Base-by-base conservation (phyloP, 2,329 filamentous ascomycete genomes). In the Hymenoscyphus repandus region DNA sequence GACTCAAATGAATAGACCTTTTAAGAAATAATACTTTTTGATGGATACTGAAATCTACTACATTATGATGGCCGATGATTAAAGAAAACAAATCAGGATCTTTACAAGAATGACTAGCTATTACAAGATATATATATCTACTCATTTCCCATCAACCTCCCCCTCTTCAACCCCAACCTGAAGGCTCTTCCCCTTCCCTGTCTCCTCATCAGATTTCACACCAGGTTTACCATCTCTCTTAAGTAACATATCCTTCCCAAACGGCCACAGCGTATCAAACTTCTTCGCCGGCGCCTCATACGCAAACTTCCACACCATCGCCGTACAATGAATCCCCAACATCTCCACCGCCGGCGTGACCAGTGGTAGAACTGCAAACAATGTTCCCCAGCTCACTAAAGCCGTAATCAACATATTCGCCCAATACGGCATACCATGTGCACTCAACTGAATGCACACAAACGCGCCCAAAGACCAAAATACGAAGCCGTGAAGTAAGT, bases 401-500 rank as follows among this genome's bases (percentile, higher is more conserved):
- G 58, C 59, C n/a, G 55, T 55, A 11, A 61, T 40, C 22, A 61
- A 41, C n/a, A 56, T 49, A 46, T 56, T 58, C 1, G 52, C 41
- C 60, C 61, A 64, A 46, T 65, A 65, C 1, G 60, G 62, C 12
- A 60, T 42, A 2, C 60, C 53, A 9, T 52, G 38, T 2, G 40
- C 44, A 15, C 45, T 53, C 6, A 65, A 36, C 7, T 51, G 48
- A 11, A 65, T 49, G 38, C 54, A 57, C 6, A 58, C 43, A 48
- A 54, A 57, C 13, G 64, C 50, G 13, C 64, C 64, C 6, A 66
- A 36, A 10, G 56, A 55, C 64, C 64, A 67, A 52, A 66, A 66
- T 15, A 67, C 57, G 36, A 67, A 59, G 34, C 73, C 73, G 55
- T 75, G 73, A 44, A 74, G 64, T 6, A 75, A 68, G 55, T 75